Evolutionary conservation across 768 basidiomycete species (phyloP), one percentile per base, ranked within the genome.

Genomic region (Gloeostereum incarnatum): DNA sequence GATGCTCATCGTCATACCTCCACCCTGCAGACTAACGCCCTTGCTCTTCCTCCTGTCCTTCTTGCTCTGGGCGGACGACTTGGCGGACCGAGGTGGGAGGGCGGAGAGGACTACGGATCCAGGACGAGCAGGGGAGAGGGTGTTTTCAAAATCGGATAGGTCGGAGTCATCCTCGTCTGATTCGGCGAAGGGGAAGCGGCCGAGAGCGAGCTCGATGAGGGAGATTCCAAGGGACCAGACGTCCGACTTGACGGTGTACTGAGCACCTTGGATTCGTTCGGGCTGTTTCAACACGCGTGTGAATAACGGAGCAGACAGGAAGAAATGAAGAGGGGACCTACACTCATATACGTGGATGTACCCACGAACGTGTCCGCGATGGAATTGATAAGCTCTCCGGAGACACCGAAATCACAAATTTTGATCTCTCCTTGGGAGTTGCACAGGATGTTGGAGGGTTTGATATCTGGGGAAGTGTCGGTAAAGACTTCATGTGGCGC

Each of bases 361-460:
- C 96, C 94, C 26, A 99, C 96, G 54, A 98, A 99, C 0, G 96
- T 98, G 61, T 98, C 92, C 23, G 96, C 96, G 45, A 98, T 93
- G 5, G 89, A 93, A 61, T 98, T 98, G 64, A 98, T 93, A 50
- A 99, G 73, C 58, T 99, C 96, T 20, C 96, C 96, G 2, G 93
- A 97, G 4, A 99, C 96, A 29, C 96, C 96, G 57, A 98, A 99
- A 60, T 99, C 96, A 53, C 94, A 97, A 37, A 99, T 93, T 66
- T 99, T 99, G 72, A 98, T 92, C 49, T 96, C 81, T 19, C 96
- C 96, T 36, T 70, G 67, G 4, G 94, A 96, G 54, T 97, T 98
- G 63, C 73, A 90, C 33, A 98, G 69, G 45, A 99, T 96, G 54
- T 99, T 99, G 13, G 92, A 96, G 23, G 96, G 96, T 61, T 99